Evolutionary conservation across 2,329 filamentous ascomycete genomes (phyloP), one percentile per base, ranked within the genome.

Genomic region (Shiraia sp.): DNA sequence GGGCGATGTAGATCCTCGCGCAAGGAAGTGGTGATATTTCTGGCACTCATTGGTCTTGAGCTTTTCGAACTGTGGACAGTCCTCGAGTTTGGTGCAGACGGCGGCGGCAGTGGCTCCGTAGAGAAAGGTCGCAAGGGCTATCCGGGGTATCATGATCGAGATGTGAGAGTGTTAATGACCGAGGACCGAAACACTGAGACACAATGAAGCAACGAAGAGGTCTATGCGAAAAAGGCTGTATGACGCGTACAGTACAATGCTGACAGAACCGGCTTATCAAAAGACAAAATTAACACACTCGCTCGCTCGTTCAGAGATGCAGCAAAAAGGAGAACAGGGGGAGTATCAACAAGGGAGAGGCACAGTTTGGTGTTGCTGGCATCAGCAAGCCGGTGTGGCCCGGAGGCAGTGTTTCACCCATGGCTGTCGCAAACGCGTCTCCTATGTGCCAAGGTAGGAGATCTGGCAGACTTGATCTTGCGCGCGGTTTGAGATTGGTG

Each of bases 41-140:
- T 61, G 58, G 31, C 57, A 61, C 14, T 58, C 56, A 30, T 36
- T 36, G 1, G 56, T 61, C 32, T 57, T 59, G 31, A 59, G 51
- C 15, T 45, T 40, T 39, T 57, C 49, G 32, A 45, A 56, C 32
- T 59, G 49, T 0, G 54, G 54, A 36, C 57, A 61, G 49, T 61
- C 45, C 24, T 54, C 52, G 36, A 60, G 57, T 28, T 60, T 60
- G 36, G 57, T 60, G 49, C 57, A 60, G 26, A 60, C 57, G 6
- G 57, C 57, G 23, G 51, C 33, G 14, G 42, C 45, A 25, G 45
- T 37, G 10, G 51, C 42, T 25, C 49, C 49, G 33, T 49, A 51
- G 22, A 60, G 42, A 15, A 56, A 49, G 32, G 51, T 49, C 22
- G 49, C 53, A 26, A 54, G 36, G 14, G 49, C 32, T 22, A 38